phyloP scores from a whole-genome alignment of 2,329 filamentous ascomycete species.

The Cephalotrichum gorgonifer region DNA sequence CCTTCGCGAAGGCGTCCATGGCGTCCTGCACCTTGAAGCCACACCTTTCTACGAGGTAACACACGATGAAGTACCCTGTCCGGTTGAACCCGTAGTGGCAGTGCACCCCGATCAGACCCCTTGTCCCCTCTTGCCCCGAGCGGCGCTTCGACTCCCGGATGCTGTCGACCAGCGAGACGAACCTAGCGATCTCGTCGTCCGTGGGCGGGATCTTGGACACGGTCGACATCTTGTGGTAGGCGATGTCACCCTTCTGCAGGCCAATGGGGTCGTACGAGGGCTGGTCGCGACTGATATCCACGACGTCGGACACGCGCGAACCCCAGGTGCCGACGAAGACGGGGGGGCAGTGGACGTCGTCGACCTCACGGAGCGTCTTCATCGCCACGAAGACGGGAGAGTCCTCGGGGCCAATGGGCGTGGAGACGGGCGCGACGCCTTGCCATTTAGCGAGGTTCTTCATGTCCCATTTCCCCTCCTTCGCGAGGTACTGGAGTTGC shows the following conservation, averaged over 20 bases:
- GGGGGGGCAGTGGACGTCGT: constrained; percentile 68
- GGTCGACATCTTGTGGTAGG: constrained; percentile 80
- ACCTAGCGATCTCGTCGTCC: constrained; percentile 38
- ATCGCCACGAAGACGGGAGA: constrained; percentile 69
- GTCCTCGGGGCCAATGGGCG: constrained; percentile 49
- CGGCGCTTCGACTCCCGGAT: constrained; percentile 34
- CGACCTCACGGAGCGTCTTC: constrained; percentile 87
- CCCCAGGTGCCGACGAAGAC: constrained; percentile 62
- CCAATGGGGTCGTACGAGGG: constrained; percentile 78
- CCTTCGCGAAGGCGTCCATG: constrained; percentile 64
- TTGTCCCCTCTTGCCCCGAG: constrained; percentile 26
- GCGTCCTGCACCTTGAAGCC: constrained; percentile 65
- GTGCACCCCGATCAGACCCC: constrained; percentile 62
- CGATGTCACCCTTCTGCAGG: constrained; percentile 55
- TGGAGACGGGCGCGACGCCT: constrained; percentile 65
- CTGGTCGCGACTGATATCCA: constrained; percentile 85
- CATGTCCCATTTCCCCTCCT: constrained; percentile 93
- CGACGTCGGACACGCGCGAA: constrained; percentile 58
- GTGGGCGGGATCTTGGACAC: constrained; percentile 82
- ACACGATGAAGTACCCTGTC: constrained; percentile 83
- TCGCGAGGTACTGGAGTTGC: constrained; percentile 83
- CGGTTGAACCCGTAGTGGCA: constrained; percentile 96
- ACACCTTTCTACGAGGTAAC: constrained; percentile 77
- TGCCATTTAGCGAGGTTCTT: constrained; percentile 94
- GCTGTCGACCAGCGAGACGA: constrained; percentile 47